Evolutionary conservation across 176 grass and related monocot genomes (phyloP), one percentile per base, ranked within the genome.

Genomic region (Pharus latifolius): DNA sequence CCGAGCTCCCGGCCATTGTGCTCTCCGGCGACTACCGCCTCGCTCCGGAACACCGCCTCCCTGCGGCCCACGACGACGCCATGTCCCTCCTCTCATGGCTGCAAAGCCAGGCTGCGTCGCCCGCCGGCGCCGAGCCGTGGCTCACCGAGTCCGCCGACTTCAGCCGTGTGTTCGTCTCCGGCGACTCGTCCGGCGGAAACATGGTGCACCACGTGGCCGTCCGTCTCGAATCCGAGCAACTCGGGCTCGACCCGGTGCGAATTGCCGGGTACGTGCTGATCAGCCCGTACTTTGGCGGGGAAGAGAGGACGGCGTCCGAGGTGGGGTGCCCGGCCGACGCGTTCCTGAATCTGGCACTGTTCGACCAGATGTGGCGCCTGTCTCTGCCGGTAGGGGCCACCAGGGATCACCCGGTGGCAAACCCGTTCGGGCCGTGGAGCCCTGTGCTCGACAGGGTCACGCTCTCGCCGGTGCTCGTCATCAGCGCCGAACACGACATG

Each of bases 161-260:
- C 64, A 7, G 2, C 5, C 31, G 64, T 2, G 64, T 80, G 28
- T 88, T 83, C 70, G 13, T 83, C 64, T 26, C 5, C 0, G 85
- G 85, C 43, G 75, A 76, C 49, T 83, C 80, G 4, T 63, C 75
- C 27, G 80, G 85, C 41, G 85, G 80, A 3, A 83, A 57, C 70
- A 83, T 88, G 24, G n/a, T 58, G 34, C 80, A 88, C 80, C 75
- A 80, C 64, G 11, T 88, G 4, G 58, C 80, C 16, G 49, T 72
- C 16, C 69, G 31, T 10, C 41, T 49, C 25, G 56, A 48, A 4
- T 18, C 49, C 3, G 38, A 70, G 1, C 3, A 0, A 1, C 31
- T 88, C 16, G 8, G 63, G 19, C 70, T 62, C 33, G 33, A 6
- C 7, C 70, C 57, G 11, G 17, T 60, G 31, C 56, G 64, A 0